Conservation (phyloP, 2,329 filamentous ascomycete genomes). For the Fusarium oligoseptatum region DNA sequence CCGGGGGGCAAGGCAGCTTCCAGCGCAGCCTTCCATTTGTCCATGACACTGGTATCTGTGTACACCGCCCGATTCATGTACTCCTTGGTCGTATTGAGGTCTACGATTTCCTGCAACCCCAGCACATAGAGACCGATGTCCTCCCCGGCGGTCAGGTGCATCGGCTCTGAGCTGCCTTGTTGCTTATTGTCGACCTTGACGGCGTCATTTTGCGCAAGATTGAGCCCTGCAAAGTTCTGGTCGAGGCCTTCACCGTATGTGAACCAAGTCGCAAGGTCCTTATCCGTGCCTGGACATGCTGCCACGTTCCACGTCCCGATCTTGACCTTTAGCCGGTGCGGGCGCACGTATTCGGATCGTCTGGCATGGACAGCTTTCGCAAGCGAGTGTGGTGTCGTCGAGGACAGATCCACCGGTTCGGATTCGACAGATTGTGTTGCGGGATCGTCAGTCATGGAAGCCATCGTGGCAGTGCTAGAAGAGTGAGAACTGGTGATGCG, state of each 20-base stretch:
- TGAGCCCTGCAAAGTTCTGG: conserved; percentile 69
- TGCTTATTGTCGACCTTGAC: conserved; percentile 51
- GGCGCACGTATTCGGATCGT: conserved; percentile 81
- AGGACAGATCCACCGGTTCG: conserved; percentile 60
- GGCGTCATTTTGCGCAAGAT: conserved; percentile 56
- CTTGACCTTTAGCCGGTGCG: conserved; percentile 84
- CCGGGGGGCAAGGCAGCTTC: conserved; percentile 80
- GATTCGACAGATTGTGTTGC: conserved; percentile 52
- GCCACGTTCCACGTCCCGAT: conserved; percentile 97
- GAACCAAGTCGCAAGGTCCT: conserved; percentile 92
- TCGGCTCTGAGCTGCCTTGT: conserved; percentile 48
- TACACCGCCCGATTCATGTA: conserved; percentile 77
- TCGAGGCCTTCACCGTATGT: conserved; percentile 80
- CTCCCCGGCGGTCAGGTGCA: conserved; percentile 68
- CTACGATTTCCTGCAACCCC: conserved; percentile 92
- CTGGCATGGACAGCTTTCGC: conserved; percentile 77
- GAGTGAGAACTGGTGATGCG: conserved; percentile 32
- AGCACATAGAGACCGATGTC: conserved; percentile 92
- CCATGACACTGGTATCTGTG: conserved; percentile 77
- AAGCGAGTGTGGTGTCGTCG: conserved; percentile 68
- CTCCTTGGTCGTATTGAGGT: conserved; percentile 83
- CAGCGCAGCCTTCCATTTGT: conserved; percentile 85
- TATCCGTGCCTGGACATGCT: conserved; percentile 84
- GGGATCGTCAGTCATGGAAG: conserved; percentile 45
- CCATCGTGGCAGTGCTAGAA: conserved; percentile 42